Evolutionary conservation across 2,329 filamentous ascomycete species (phyloP).

Genomic region (Penicillium sp.): DNA sequence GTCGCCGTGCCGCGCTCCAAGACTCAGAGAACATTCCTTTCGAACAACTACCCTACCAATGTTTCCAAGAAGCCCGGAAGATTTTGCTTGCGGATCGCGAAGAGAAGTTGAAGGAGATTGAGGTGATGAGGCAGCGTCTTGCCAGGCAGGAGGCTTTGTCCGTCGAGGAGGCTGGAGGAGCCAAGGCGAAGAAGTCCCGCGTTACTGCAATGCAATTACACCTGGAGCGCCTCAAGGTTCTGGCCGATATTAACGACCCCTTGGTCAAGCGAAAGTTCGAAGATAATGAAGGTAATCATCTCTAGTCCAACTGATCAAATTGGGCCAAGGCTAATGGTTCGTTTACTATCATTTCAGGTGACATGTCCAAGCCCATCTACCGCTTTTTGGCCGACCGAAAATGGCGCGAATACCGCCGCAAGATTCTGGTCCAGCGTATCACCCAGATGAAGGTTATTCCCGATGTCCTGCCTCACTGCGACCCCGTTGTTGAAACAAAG

Average conservation of each 20-base stretch:
- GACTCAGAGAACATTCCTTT: conserved; percentile 71
- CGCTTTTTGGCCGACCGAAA: conserved; percentile 80
- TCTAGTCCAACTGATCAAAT: neutral
- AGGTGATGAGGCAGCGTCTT: conserved; percentile 65
- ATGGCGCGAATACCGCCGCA: conserved; percentile 80
- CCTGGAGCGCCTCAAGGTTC: conserved; percentile 77
- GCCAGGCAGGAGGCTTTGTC: conserved; percentile 61
- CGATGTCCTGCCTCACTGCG: conserved; percentile 77
- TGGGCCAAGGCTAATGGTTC: conserved; percentile 19
- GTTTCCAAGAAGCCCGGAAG: conserved; percentile 92
- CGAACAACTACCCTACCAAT: conserved; percentile 92
- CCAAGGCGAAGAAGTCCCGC: conserved; percentile 62
- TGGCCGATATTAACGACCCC: conserved; percentile 93
- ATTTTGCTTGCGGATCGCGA: conserved; percentile 74
- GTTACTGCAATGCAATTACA: conserved; percentile 68
- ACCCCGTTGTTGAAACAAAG: conserved; percentile 74
- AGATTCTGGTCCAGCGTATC: conserved; percentile 79
- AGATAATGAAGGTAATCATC: conserved; percentile 70
- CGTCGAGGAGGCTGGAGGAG: conserved; percentile 59
- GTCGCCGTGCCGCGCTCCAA: conserved; percentile 72
- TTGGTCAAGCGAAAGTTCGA: conserved; percentile 91
- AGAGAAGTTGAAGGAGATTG: conserved; percentile 74
- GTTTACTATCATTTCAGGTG: conserved; percentile 55
- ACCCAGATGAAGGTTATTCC: conserved; percentile 82
- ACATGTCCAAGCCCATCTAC: conserved; percentile 97